These are phyloP conservation scores for Didymella segeticola DNA, from an alignment of 2,329 filamentous ascomycete genomes.

Conservation along the genomic window DNA sequence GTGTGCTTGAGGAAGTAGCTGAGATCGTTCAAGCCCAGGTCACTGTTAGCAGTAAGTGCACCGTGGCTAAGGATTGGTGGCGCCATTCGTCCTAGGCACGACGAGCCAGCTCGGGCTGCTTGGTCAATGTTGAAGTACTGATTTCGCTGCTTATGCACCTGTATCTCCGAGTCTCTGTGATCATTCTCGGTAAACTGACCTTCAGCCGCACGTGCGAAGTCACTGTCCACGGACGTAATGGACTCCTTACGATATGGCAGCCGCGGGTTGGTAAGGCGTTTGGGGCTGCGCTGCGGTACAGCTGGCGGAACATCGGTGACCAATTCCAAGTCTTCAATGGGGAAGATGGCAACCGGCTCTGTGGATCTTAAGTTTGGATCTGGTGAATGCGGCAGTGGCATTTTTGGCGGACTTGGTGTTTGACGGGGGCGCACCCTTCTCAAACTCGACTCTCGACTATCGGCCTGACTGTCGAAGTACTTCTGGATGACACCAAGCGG, in stretches of 20 bases:
- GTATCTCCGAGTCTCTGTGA: slow-evolving; percentile 19
- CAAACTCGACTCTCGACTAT: slow-evolving; percentile 20
- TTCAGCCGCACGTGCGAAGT: slow-evolving; percentile 32
- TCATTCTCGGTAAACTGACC: slow-evolving; percentile 35
- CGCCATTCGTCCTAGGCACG: slow-evolving; percentile 34
- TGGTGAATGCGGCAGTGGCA: slow-evolving; percentile 21
- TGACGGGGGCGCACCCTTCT: slow-evolving; percentile 13
- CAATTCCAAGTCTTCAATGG: slow-evolving; percentile 24
- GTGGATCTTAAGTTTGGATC: slow-evolving; percentile 10
- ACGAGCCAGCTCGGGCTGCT: slow-evolving; percentile 26
- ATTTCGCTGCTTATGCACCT: slow-evolving; percentile 19
- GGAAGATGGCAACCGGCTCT: slow-evolving; percentile 23
- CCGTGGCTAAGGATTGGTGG: slow-evolving; percentile 43
- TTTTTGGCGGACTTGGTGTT: slow-evolving; percentile 21
- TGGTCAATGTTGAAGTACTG: slow-evolving; percentile 17
- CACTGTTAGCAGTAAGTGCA: slow-evolving; percentile 36
- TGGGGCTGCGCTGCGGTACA: slow-evolving; percentile 34
- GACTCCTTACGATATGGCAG: slow-evolving; percentile 24
- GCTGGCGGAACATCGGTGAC: slow-evolving; percentile 21
- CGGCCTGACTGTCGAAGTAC: slow-evolving; percentile 38
- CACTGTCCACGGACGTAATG: slow-evolving; percentile 24
- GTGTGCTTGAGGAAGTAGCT: slow-evolving; percentile 41
- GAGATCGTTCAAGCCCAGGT: slow-evolving; percentile 39
- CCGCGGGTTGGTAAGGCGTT: slow-evolving; percentile 27
- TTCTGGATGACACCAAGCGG: slow-evolving; percentile 39